These are phyloP conservation scores for Globisporangium cylindrosporum DNA, from an alignment of 352 stramenopile species.

Conservation along the genomic window DNA sequence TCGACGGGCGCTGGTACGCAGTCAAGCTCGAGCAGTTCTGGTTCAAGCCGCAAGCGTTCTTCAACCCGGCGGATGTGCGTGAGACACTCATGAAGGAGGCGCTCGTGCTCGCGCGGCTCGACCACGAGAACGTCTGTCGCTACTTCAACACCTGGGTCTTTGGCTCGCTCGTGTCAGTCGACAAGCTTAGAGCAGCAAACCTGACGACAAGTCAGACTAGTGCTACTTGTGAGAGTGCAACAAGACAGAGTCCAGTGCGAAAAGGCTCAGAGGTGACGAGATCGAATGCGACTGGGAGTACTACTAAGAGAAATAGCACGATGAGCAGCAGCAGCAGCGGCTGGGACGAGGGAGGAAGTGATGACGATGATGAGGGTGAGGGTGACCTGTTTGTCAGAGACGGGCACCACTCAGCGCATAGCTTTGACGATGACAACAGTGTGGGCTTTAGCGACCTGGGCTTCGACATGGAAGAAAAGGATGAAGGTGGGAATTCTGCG, in stretches of 20 bases:
- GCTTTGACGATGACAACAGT: constrained; percentile 24
- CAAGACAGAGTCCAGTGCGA: not conserved
- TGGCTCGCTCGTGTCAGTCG: constrained; percentile 60
- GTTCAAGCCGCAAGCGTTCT: constrained; percentile 82
- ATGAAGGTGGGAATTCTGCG: not conserved
- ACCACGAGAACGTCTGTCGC: constrained; percentile 94
- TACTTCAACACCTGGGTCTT: constrained; percentile 89
- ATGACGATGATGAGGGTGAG: constrained; percentile 22
- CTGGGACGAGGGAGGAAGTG: not conserved
- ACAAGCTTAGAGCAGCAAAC: constrained; percentile 23
- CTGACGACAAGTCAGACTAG: not conserved
- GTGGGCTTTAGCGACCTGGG: constrained; percentile 51
- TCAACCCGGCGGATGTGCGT: constrained; percentile 77
- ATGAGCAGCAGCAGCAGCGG: constrained; percentile 1
- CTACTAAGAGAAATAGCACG: not conserved
- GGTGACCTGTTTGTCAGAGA: constrained; percentile 20
- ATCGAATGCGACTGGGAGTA: not conserved
- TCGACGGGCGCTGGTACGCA: constrained; percentile 70
- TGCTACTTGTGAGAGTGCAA: not conserved
- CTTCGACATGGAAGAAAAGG: constrained; percentile 45
- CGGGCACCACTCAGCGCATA: not conserved
- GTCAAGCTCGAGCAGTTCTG: constrained; percentile 83
- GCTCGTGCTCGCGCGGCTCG: constrained; percentile 87
- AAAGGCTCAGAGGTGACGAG: not conserved
- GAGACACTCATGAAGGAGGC: constrained; percentile 93